Percentiles rank a stretch among this genome's conserved stretches.
Conservation (phyloP, 805 yeast genomes). For the Sugiyamaella chiloensis region DNA sequence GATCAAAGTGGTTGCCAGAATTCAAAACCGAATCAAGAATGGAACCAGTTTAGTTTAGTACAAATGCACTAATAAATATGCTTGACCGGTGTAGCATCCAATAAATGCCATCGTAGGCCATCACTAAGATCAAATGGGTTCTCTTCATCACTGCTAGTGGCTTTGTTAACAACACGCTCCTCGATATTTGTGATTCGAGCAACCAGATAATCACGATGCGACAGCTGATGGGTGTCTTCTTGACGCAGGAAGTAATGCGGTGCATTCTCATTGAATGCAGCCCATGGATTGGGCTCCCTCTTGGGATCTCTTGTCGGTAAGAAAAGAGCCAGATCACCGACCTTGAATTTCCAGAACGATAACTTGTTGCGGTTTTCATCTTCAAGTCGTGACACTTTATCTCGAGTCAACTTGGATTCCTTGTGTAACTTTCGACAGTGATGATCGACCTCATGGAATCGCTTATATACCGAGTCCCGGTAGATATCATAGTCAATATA, state of each 20-base stretch:
- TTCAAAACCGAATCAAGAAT: not conserved
- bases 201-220: slow-evolving; percentile 74
- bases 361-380: slow-evolving; percentile 49
- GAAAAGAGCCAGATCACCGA: slow-evolving; percentile 78
- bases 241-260: slow-evolving; percentile 74
- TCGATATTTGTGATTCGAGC: slow-evolving; percentile 63
- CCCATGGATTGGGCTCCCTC: slow-evolving; percentile 64
- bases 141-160: slow-evolving; percentile 41
- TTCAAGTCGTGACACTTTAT: slow-evolving; percentile 28
- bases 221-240: slow-evolving; percentile 36
- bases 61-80: slow-evolving; percentile 3
- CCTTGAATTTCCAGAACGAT: slow-evolving; percentile 61
- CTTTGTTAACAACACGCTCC: slow-evolving; percentile 43
- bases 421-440: slow-evolving; percentile 81
- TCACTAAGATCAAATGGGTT: slow-evolving; percentile 67
- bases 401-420: slow-evolving; percentile 55
- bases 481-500: slow-evolving; percentile 39
- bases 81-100: slow-evolving; percentile 42
- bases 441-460: slow-evolving; percentile 87
- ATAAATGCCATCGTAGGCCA: slow-evolving; percentile 62
- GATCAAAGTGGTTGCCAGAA: not conserved
- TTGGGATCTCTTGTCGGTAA: slow-evolving; percentile 66
- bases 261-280: slow-evolving; percentile 86
- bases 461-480: slow-evolving; percentile 52
- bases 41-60: not conserved